Percentiles rank a stretch among this genome's conserved stretches.
These are phyloP conservation scores for Uromyces viciae-fabae DNA, from an alignment of 1,284 basidiomycete genomes.

Conservation along the genomic window DNA sequence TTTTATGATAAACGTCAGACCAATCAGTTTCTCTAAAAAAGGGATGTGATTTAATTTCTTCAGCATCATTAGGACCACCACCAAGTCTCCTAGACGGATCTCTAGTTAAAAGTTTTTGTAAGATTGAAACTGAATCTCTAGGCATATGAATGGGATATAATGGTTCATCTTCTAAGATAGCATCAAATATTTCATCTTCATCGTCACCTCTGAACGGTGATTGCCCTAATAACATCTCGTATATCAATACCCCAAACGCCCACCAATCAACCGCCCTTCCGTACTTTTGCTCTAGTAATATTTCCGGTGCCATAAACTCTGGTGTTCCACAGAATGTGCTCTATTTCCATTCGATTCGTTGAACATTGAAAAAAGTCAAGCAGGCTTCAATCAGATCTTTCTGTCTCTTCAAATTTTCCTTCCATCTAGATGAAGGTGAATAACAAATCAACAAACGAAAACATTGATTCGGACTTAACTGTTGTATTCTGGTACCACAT, in stretches of 20 bases:
- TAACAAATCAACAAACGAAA: not conserved
- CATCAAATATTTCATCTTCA: constrained; percentile 99
- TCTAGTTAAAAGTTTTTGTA: constrained; percentile 90
- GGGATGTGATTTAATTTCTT: constrained; percentile 93
- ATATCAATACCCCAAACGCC: constrained; percentile 97
- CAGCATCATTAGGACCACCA: constrained; percentile 85
- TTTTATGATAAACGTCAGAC: constrained; percentile 91
- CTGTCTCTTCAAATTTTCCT: too few species aligned
- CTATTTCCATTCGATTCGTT: constrained; percentile 6
- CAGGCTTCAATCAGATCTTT: too few species aligned
- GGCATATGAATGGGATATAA: constrained; percentile 99
- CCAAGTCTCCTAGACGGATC: constrained; percentile 92
- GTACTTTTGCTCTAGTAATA: constrained; percentile 94
- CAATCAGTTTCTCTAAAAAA: constrained; percentile 99
- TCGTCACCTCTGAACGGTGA: constrained; percentile 99
- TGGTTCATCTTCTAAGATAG: constrained; percentile 96
- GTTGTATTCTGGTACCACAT: constrained; percentile 99
- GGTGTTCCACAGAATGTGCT: constrained; percentile 99
- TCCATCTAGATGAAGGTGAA: too few species aligned
- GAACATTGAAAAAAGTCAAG: too few species aligned
- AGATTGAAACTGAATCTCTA: constrained; percentile 86
- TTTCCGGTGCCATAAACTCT: constrained; percentile 99
- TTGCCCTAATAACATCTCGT: constrained; percentile 98
- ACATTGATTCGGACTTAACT: not conserved
- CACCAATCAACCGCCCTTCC: constrained; percentile 99